Conservation (phyloP, 371 early-diverging fungal genomes). For the Mortierella sp. region DNA sequence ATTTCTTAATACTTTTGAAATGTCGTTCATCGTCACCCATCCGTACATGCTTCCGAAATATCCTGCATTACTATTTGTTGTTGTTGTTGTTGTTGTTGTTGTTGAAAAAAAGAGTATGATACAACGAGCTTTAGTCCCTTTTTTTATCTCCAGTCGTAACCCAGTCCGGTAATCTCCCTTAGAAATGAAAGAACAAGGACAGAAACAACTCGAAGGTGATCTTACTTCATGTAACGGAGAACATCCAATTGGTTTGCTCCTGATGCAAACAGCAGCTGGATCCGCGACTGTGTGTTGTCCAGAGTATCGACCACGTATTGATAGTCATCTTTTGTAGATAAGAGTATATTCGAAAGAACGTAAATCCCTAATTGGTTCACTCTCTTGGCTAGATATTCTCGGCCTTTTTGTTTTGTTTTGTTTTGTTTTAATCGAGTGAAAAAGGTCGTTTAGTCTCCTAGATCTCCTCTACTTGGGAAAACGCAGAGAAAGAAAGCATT, state of each 20-base stretch:
- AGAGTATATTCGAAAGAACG: conserved; percentile 4
- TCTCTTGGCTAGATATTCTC: conserved; percentile 6
- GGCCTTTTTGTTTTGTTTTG: conserved; percentile 1
- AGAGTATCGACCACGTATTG: background rate
- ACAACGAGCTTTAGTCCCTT: background rate
- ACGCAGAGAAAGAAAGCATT: too few relatives aligned
- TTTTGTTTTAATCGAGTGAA: too few relatives aligned
- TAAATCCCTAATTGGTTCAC: conserved; percentile 4
- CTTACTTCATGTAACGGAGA: conserved; percentile 1
- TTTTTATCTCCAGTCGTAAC: too few relatives aligned
- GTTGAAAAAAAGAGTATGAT: background rate
- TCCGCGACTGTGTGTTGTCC: background rate
- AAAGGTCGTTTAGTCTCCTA: too few relatives aligned
- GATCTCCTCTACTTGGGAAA: too few relatives aligned
- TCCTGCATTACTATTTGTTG: conserved; percentile 3
- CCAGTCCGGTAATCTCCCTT: too few relatives aligned
- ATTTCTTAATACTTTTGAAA: conserved; percentile 1
- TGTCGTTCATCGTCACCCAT: conserved; percentile 16
- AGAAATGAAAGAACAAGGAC: too few relatives aligned
- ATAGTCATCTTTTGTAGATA: conserved; percentile 2
- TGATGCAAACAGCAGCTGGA: conserved; percentile 6
- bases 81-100: background rate
- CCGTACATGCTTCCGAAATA: conserved; percentile 11
- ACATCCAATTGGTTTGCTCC: background rate
- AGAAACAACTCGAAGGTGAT: background rate